Base-by-base conservation (phyloP, 1,284 basidiomycete genomes). In the Amylostereum chailletii region DNA sequence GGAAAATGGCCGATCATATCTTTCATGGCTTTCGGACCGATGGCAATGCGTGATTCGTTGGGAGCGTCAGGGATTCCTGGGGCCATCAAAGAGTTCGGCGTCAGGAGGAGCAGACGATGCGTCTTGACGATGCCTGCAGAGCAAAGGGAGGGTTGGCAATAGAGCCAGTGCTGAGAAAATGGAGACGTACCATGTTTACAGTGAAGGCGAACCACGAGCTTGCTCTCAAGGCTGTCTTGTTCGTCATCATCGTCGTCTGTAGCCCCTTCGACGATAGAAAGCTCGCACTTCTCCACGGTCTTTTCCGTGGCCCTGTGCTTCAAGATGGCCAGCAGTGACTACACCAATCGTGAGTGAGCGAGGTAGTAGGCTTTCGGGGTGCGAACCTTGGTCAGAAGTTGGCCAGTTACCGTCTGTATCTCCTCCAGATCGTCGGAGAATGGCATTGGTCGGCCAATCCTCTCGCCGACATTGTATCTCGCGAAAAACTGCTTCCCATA, bases 1-100 rank as follows among this genome's bases (percentile, higher is more conserved):
- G 84, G 79, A 53, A 90, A 90, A 60, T 89, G 86, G 42, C 90
- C 87, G n/a, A 89, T 75, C 62, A 90, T 79, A 57, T 87, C 84
- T 60, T 74, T 81, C 43, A 90, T 64, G 4, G 79, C 74, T 55
- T 75, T 76, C 19, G 87, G 82, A 2, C 83, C 83, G 50, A 90
- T 80, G 4, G 71, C 78, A 9, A 90, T 62, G 19, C 72, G 73
- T n/a, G 83, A 86, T 62, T 84, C 77, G 41, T 74, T 70, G 0
- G 65, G 57, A 5, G 70, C 61, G 44, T 81, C 75, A 5, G 79
- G 78, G 7, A 76, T 64, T 11, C 72, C 74, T 3, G 87, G 88
- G 0, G 79, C 76, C 57, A 83, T 69, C 34, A 83, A 70, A 10
- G 77, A 71, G 2, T 72, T 72, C 34, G 78, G 74, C 2, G 75